Percentiles rank a stretch among this genome's conserved stretches.
phyloP scores from a whole-genome alignment of 352 stramenopile genomes.

The Blastocystis sp. region DNA sequence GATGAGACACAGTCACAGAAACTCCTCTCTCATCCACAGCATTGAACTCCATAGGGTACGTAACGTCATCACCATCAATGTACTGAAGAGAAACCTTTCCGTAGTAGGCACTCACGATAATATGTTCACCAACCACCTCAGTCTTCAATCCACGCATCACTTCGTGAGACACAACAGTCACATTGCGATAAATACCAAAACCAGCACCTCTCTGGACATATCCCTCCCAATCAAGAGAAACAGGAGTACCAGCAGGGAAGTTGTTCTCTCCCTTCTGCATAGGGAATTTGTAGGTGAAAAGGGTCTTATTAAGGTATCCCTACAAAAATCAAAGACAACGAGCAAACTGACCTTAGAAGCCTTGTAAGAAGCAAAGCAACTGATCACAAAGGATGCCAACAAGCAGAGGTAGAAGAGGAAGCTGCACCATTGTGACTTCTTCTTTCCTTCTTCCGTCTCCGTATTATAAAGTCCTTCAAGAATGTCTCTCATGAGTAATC shows the following conservation, averaged over 20 bases:
- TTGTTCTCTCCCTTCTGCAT: background rate
- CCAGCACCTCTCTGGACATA: conserved; percentile 48
- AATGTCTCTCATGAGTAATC: conserved; percentile 12
- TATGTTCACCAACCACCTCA: background rate
- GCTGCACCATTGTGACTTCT: conserved; percentile 12
- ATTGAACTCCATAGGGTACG: too few relatives aligned
- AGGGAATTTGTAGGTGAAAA: conserved; percentile 41
- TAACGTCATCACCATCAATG: background rate
- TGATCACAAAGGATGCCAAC: background rate
- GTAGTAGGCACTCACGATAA: conserved; percentile 12
- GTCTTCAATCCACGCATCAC: background rate
- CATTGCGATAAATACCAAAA: conserved; percentile 53
- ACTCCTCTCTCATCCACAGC: background rate
- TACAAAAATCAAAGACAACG: background rate
- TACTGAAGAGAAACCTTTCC: background rate
- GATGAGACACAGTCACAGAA: background rate
- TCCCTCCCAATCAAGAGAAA: background rate
- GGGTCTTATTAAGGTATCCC: conserved; percentile 31
- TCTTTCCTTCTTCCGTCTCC: background rate
- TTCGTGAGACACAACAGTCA: background rate
- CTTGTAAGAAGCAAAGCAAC: background rate
- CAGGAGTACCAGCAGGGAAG: conserved; percentile 19
- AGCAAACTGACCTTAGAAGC: background rate
- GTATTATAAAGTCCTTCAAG: conserved; percentile 29
- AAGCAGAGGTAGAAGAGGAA: conserved; percentile 23